A percentile compares a stretch with the other conserved stretches of the same genome.
phyloP scores from a whole-genome alignment of 176 grass and related monocot species.

The Elymus sibiricus region DNA sequence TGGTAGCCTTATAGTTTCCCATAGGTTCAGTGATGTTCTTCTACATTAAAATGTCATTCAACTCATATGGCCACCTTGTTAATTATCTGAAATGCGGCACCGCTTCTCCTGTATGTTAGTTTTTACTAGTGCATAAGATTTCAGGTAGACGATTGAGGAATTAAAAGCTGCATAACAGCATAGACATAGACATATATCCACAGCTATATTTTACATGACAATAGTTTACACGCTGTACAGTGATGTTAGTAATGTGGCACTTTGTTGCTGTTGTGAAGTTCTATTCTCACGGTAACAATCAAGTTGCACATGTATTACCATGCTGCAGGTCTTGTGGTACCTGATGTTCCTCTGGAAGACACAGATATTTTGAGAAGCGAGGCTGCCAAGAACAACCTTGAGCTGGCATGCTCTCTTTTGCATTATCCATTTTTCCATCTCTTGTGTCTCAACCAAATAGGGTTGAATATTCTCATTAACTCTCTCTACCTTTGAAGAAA shows the following conservation, averaged over 20 bases:
- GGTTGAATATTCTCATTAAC: neutral
- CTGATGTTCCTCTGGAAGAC: constrained; percentile 96
- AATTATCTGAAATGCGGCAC: neutral
- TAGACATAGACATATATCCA: neutral
- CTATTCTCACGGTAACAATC: neutral
- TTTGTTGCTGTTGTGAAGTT: neutral
- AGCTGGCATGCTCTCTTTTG: constrained; percentile 58
- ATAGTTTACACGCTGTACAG: neutral
- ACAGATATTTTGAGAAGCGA: constrained; percentile 68
- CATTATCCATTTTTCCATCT: constrained; percentile 18
- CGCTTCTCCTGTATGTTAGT: neutral
- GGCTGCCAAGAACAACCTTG: constrained; percentile 84
- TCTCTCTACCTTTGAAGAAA: neutral
- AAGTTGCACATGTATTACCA: neutral
- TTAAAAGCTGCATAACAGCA: neutral
- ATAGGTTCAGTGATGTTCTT: neutral
- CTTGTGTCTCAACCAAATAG: neutral
- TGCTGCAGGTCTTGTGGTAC: constrained; percentile 87
- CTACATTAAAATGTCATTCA: neutral
- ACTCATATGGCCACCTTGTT: neutral
- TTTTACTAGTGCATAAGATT: neutral
- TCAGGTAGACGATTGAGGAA: neutral
- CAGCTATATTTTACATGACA: neutral
- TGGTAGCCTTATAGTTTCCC: constrained; percentile 33
- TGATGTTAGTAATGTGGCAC: neutral